Evolutionary conservation across 1,139 yeast genomes (phyloP).

Genomic region (Arxiozyma bovina): DNA sequence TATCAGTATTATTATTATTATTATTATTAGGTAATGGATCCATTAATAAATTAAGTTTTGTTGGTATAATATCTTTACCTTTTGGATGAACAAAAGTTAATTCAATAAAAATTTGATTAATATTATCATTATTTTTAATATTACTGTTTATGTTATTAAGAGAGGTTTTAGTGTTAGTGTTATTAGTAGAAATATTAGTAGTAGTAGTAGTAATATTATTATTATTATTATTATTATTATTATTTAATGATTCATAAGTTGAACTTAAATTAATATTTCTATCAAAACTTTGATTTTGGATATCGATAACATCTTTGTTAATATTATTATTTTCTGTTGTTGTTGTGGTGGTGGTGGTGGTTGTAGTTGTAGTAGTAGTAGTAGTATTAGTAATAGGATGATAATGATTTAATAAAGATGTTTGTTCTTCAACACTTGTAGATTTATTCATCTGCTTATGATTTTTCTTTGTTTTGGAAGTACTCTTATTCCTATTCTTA

Average conservation of each 20-base stretch:
- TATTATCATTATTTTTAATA: background rate
- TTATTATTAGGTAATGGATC: conserved; percentile 1
- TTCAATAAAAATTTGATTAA: conserved; percentile 2
- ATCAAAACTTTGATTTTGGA: too few relatives aligned
- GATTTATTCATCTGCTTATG: background rate
- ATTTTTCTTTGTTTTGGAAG: background rate
- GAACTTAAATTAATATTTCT: background rate
- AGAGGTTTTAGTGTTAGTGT: too few relatives aligned
- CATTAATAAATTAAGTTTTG: conserved; percentile 3
- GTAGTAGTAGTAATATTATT: too few relatives aligned
- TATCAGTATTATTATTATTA: background rate
- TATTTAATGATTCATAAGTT: background rate
- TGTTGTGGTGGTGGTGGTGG: background rate
- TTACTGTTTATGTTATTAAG: too few relatives aligned
- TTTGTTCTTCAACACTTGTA: background rate
- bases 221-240: too few relatives aligned
- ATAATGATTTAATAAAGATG: background rate
- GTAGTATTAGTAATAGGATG: background rate
- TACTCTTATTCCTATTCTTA: background rate
- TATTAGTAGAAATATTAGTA: too few relatives aligned
- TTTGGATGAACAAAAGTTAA: conserved; percentile 8
- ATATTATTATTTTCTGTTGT: too few relatives aligned
- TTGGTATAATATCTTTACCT: conserved; percentile 7
- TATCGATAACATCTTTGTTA: too few relatives aligned
- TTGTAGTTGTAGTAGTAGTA: background rate